phyloP scores from a whole-genome alignment of 164 flowering plant genomes.

The Macadamia integrifolia region DNA sequence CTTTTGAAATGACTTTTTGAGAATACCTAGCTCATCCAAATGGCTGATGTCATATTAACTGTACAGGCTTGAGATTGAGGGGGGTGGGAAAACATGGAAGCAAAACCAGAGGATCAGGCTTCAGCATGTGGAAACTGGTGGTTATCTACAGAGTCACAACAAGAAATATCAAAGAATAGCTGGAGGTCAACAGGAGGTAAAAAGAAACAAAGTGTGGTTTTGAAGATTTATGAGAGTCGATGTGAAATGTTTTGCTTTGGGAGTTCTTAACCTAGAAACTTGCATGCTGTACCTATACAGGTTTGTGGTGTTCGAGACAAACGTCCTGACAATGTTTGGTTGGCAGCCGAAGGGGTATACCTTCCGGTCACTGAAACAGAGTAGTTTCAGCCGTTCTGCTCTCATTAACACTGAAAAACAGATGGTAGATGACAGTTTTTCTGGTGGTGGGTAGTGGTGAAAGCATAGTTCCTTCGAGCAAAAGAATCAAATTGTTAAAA shows the following conservation, averaged over 20 bases:
- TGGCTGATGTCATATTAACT: conserved; percentile 5
- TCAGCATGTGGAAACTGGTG: conserved; percentile 83
- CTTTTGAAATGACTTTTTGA: background rate
- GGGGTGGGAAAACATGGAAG: conserved; percentile 86
- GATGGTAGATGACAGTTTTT: background rate
- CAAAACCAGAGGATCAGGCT: conserved; percentile 93
- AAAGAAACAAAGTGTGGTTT: background rate
- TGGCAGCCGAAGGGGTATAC: conserved; percentile 91
- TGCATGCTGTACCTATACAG: conserved; percentile 27
- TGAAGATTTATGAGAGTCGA: background rate
- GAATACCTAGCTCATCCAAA: background rate
- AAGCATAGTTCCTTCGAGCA: background rate
- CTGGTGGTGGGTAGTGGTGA: background rate
- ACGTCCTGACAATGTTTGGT: conserved; percentile 89
- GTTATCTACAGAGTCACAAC: conserved; percentile 91
- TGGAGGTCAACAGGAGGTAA: conserved; percentile 98
- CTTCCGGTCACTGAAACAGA: conserved; percentile 61
- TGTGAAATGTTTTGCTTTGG: too few species aligned
- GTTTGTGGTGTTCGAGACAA: conserved; percentile 90
- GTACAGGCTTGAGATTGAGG: conserved; percentile 75
- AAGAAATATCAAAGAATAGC: conserved; percentile 88
- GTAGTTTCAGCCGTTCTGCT: conserved; percentile 12
- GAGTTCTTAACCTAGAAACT: background rate
- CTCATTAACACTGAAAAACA: background rate
- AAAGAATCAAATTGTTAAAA: background rate